Base-by-base conservation (phyloP, 2,329 filamentous ascomycete species). In the Colletotrichum sp. region DNA sequence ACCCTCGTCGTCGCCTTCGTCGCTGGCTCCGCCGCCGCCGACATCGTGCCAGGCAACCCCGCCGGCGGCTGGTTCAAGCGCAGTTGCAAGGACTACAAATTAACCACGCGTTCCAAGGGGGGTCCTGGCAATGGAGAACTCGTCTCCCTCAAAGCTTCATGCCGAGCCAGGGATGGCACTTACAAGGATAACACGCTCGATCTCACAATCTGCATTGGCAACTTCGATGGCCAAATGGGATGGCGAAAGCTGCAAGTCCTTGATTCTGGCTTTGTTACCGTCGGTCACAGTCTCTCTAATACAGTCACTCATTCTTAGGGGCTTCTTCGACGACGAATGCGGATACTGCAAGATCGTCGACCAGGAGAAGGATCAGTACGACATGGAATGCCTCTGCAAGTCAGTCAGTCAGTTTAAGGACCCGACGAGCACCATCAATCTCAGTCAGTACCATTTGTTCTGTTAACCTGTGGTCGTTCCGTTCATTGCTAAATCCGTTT, bases 1-100 rank as follows among this genome's bases (percentile, higher is more conserved):
- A 4, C 6, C n/a, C n/a, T 52, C n/a, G 6, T 52, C 4, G 2
- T 21, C 0, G 10, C n/a, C 6, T 52, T 21, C 43, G 10, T 1
- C 2, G 10, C n/a, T 3, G n/a, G 43, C 43, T 21, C 43, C n/a
- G n/a, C 3, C 6, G 6, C 43, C n/a, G n/a, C 43, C 2, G n/a
- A 52, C 3, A 21, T 13, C 1, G 43, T 52, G 43, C 43, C 43
- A 21, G 43, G 43, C 43, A 21, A 52, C 43, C 43, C 43, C 12
- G 10, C 43, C n/a, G 43, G 43, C 43, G n/a, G n/a, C 10, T 52
- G n/a, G 43, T 52, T 52, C 43, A 52, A 52, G n/a, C 2, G 2
- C 1, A 52, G 43, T 52, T 52, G 43, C 43, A 21, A 52, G 10
- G 43, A 52, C 2, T 52, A 52, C 6, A 52, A 52, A 1, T 52